A percentile compares a stretch with the other conserved stretches of the same genome.
Evolutionary conservation across 306 rosid genomes (phyloP).

Genomic region (Inga laurina): DNA sequence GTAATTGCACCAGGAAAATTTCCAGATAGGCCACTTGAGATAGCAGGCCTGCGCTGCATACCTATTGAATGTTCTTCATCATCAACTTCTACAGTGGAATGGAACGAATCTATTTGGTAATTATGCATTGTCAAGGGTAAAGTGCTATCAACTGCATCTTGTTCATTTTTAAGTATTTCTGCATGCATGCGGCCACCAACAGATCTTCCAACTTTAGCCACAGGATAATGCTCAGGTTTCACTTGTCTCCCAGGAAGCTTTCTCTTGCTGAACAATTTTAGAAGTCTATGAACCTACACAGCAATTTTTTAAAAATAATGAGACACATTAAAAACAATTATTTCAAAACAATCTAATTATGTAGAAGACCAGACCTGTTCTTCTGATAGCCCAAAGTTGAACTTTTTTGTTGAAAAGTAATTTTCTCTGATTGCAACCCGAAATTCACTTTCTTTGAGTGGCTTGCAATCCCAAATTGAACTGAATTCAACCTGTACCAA

Average conservation of each 20-base stretch:
- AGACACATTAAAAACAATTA: neutral
- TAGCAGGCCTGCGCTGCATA: constrained; percentile 16
- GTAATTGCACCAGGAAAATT: constrained; percentile 29
- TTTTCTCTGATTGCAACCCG: constrained; percentile 52
- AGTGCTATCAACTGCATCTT: constrained; percentile 8
- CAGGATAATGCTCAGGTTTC: constrained; percentile 20
- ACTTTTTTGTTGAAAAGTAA: constrained; percentile 51
- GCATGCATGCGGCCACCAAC: constrained; percentile 27
- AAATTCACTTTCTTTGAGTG: constrained; percentile 55
- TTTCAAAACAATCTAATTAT: constrained; percentile 21
- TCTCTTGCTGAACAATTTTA: constrained; percentile 44
- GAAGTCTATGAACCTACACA: constrained; percentile 53
- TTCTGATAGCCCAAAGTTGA: constrained; percentile 64
- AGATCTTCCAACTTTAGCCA: constrained; percentile 28
- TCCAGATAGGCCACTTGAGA: constrained; percentile 23
- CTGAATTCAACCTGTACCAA: constrained; percentile 50
- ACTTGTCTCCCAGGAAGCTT: constrained; percentile 33
- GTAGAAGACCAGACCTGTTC: constrained; percentile 53
- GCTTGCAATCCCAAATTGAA: constrained; percentile 56
- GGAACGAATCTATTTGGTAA: constrained; percentile 31
- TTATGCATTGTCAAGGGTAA: constrained; percentile 19
- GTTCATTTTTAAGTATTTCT: constrained; percentile 25
- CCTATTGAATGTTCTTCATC: constrained; percentile 31
- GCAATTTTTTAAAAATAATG: constrained; percentile 8
- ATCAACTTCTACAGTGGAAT: constrained; percentile 7